Evolutionary conservation across 1,139 yeast genomes (phyloP), one percentile per base, ranked within the genome.

Genomic region (Diutina catenulata): DNA sequence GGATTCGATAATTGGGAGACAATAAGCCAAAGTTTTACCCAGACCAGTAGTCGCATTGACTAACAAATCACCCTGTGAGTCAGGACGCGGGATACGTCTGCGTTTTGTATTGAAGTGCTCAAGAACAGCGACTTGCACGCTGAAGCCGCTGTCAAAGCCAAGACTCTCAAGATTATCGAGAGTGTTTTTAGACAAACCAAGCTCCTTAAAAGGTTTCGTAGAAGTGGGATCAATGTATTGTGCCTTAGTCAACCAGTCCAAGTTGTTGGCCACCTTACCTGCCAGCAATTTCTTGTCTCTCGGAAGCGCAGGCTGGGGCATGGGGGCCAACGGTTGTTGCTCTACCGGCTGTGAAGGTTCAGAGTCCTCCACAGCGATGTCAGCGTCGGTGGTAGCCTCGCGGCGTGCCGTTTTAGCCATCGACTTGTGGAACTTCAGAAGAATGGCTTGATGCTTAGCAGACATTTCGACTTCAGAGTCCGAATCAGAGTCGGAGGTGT

Each of bases 21-120:
- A 70, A 53, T 91, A 91, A 7, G 96, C 94, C 39, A 93, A 62
- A 0, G 99, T 91, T 54, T 91, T 91, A 50, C 99, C 99, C 0
- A 95, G 82, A 38, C 99, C 99, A 0, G 99, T 91, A 4, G 94
- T 76, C 2, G 98, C 95, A 55, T 91, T 88, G 4, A 91, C 95
- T 37, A 91, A 62, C 14, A 87, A 59, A 54, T 91, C 95, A 16
- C 91, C 88, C 42, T 49, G 65, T 40, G 62, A 63, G 44, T 61
- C 77, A 1, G 94, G 93, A 3, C 36, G 70, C 65, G 35, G 35
- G 6, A 31, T 25, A 10, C 15, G 24, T n/a, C 11, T 11, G 6
- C 21, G n/a, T 1, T 7, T n/a, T 1, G 15, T 5, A 6, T 21
- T 47, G 11, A 67, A 64, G 43, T 77, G 82, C 4, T 79, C 72